These are phyloP conservation scores for Prototheca wickerhamii DNA, from an alignment of 163 green algal species.

Conservation along the genomic window DNA sequence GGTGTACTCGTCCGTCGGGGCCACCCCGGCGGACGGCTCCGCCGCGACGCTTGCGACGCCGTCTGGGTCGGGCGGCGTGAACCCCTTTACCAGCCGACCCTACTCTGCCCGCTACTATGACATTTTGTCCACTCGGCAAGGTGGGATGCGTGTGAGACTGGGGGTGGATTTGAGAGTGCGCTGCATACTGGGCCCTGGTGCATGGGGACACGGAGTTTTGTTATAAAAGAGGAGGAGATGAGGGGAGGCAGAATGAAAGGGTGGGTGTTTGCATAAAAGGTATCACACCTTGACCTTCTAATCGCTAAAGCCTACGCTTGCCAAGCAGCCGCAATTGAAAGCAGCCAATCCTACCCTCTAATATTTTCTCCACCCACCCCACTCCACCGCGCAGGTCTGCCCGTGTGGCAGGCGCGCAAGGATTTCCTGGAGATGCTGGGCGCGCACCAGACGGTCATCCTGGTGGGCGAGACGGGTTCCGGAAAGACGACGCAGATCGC, in stretches of 20 bases:
- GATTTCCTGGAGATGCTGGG: constrained; percentile 93
- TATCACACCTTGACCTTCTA: not conserved
- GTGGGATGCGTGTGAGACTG: constrained; percentile 33
- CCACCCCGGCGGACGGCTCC: not conserved
- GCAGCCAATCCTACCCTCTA: not conserved
- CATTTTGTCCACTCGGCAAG: constrained; percentile 80
- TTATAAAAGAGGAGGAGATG: too few species aligned
- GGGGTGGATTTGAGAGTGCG: too few species aligned
- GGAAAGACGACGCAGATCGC: constrained; percentile 98
- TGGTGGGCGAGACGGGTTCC: constrained; percentile 90
- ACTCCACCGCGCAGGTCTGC: constrained; percentile 55
- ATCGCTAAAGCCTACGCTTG: not conserved
- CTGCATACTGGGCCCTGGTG: too few species aligned
- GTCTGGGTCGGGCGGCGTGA: constrained; percentile 39
- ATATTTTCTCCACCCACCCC: not conserved
- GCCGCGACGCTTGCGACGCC: not conserved
- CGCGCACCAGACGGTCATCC: constrained; percentile 84
- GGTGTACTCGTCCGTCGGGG: constrained; percentile 16
- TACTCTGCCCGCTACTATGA: constrained; percentile 89
- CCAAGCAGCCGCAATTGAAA: not conserved
- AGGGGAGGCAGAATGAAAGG: too few species aligned
- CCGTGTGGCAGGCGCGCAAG: constrained; percentile 92
- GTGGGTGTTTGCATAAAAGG: not conserved
- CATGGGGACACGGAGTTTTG: too few species aligned
- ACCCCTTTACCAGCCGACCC: constrained; percentile 75